Percentiles rank a stretch among this genome's conserved stretches.
phyloP scores from a whole-genome alignment of 352 stramenopile species.

The Globisporangium uncinulatum region DNA sequence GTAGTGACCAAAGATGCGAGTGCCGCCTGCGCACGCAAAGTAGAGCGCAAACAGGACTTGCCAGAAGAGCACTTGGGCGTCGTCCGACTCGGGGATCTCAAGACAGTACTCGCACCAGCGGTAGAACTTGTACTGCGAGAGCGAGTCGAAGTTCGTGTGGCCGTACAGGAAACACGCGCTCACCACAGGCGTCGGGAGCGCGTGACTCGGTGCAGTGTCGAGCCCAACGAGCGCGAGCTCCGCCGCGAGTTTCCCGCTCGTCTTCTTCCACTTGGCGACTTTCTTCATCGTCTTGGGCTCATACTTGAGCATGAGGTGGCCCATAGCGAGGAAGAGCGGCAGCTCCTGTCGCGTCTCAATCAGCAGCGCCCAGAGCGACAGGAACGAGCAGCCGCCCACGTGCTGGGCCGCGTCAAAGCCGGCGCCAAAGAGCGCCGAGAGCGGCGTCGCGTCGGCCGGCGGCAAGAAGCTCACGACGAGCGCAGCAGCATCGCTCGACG shows the following conservation, averaged over 20 bases:
- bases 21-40: conserved; percentile 44
- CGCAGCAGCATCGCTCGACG: conserved; percentile 26
- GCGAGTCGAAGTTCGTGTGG: conserved; percentile 51
- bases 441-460: conserved; percentile 26
- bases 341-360: conserved; percentile 76
- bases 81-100: conserved; percentile 44
- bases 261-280: conserved; percentile 71
- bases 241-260: conserved; percentile 40
- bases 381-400: conserved; percentile 52
- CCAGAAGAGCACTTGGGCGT: conserved; percentile 58
- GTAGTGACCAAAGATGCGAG: conserved; percentile 53
- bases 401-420: conserved; percentile 56
- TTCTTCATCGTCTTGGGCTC: conserved; percentile 77
- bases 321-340: conserved; percentile 57
- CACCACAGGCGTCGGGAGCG: conserved; percentile 13
- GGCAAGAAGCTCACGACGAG: conserved; percentile 68
- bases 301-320: conserved; percentile 64
- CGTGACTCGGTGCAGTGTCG: conserved; percentile 14
- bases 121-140: conserved; percentile 63
- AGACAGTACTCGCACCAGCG: conserved; percentile 64
- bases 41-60: conserved; percentile 70
- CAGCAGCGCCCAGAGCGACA: conserved; percentile 64
- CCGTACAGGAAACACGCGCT: conserved; percentile 24
- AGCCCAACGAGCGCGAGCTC: conserved; percentile 33
- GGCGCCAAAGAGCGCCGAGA: conserved; percentile 65